Percentiles rank a stretch among this genome's conserved stretches.
phyloP scores from a whole-genome alignment of 2,329 filamentous ascomycete genomes.

The Pseudocercospora crystallina region DNA sequence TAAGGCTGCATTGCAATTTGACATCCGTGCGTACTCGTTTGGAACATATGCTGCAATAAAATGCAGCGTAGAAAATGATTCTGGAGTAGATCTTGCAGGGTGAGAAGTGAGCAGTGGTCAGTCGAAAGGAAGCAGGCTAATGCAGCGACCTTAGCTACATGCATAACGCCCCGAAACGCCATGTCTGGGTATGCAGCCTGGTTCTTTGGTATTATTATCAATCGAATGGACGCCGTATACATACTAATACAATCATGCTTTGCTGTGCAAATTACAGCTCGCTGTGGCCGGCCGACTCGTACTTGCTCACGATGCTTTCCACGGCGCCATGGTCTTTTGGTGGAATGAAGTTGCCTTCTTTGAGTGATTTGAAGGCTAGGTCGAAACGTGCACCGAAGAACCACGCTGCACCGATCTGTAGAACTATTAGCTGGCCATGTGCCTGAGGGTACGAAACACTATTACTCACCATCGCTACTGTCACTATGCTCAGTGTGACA shows the following conservation, averaged over 20 bases:
- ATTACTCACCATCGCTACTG: slow-evolving; percentile 75
- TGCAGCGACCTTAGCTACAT: neutral
- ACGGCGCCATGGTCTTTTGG: slow-evolving; percentile 19
- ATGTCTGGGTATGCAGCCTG: no score
- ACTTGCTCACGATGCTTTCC: slow-evolving; percentile 16
- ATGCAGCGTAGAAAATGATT: neutral
- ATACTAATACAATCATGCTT: slow-evolving; percentile 15
- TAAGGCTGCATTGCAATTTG: slow-evolving; percentile 15
- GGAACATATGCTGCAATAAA: no score
- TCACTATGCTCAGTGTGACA: slow-evolving; percentile 68
- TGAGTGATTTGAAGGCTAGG: slow-evolving; percentile 60
- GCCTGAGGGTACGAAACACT: neutral
- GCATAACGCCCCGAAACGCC: neutral
- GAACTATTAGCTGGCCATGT: slow-evolving; percentile 6
- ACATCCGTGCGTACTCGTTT: slow-evolving; percentile 9
- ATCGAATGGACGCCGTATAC: neutral
- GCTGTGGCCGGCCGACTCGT: slow-evolving; percentile 21
- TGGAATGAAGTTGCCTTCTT: slow-evolving; percentile 39
- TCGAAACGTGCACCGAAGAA: slow-evolving; percentile 81
- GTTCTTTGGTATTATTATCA: neutral
- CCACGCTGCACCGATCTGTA: slow-evolving; percentile 74
- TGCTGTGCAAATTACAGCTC: slow-evolving; percentile 23
- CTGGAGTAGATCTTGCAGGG: neutral
- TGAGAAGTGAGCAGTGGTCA: neutral
- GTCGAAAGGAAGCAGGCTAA: neutral